Evolutionary conservation across 1,139 yeast species (phyloP).

Genomic region (Saccharomyces pastorianus): DNA sequence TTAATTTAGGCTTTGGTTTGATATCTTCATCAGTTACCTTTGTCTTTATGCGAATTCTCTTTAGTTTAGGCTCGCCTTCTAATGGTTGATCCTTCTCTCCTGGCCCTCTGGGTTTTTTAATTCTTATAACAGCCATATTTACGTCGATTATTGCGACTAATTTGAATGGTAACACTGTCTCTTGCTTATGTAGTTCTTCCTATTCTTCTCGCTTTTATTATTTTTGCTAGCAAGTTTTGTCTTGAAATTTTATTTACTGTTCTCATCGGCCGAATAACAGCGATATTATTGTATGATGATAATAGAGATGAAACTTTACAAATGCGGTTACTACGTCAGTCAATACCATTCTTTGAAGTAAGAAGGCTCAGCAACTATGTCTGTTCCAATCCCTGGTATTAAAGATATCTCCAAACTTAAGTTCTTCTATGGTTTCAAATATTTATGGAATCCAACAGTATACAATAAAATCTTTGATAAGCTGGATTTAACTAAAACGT

Average conservation of each 20-base stretch:
- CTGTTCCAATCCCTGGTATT: slow-evolving; percentile 8
- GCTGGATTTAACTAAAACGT: slow-evolving; percentile 34
- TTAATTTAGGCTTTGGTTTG: slow-evolving; percentile 18
- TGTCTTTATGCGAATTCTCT: slow-evolving; percentile 24
- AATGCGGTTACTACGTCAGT: slow-evolving; percentile 1
- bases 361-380: slow-evolving; percentile 3
- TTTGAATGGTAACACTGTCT: no score
- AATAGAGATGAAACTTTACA: neutral
- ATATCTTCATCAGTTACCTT: slow-evolving; percentile 7
- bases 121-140: slow-evolving; percentile 26
- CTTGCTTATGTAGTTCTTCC: neutral
- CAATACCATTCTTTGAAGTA: neutral
- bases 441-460: slow-evolving; percentile 29
- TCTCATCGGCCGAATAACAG: slow-evolving; percentile 3
- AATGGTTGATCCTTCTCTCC: slow-evolving; percentile 6
- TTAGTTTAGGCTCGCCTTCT: slow-evolving; percentile 16
- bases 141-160: neutral
- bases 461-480: slow-evolving; percentile 21
- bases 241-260: slow-evolving; percentile 2
- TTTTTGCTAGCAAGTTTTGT: neutral
- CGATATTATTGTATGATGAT: neutral
- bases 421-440: slow-evolving; percentile 26
- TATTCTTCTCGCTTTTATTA: neutral
- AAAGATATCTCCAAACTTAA: slow-evolving; percentile 13
- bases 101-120: slow-evolving; percentile 27